Evolutionary conservation across 345 rosid species (phyloP), one percentile per base, ranked within the genome.

Genomic region (Physaria fendleri): DNA sequence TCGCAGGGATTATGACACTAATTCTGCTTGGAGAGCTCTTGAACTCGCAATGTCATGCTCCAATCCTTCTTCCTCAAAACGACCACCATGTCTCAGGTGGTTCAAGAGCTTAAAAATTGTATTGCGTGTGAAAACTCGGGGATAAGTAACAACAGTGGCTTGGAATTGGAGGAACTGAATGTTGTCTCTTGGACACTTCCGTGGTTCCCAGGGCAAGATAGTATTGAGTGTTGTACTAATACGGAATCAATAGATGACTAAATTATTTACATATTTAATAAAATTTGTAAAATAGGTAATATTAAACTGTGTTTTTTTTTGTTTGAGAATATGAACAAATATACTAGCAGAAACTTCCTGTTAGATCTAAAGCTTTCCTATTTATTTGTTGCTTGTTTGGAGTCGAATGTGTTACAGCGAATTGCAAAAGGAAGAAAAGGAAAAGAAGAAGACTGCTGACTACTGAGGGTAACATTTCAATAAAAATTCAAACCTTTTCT

Each of bases 31-130:
- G 64, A 59, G 42, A 59, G 53, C 52, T 7, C 30, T 59, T 18
- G 64, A 59, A 29, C 20, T 59, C 14, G 64, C 64, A n/a, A 44
- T 59, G 32, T 40, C 62, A n/a, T 56, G 62, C 4, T 2, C 25
- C 0, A 6, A 40, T 56, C 38, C 48, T 17, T 56, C 25, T 25
- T 56, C 47, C 5, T 11, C 48, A 4, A 41, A 27, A 27, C 49
- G 62, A 27, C 62, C 49, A 56, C 5, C 17, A 56, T 56, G 49
- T 40, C 62, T 2, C 17, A 40, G 25, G 27, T 56, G 16, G 7
- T 56, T 11, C 5, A 1, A 0, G 5, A 13, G 18, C 34, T 21
- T 6, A 62, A n/a, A 48, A 15, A 17, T 6, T 56, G 49, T 40
- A 21, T 56, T 11, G 27, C 14, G 23, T 44, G 14, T 16, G 44